A percentile compares a stretch with the other conserved stretches of the same genome.
Conservation (phyloP, 106 monocot genomes). For the Phalaenopsis aphrodite region DNA sequence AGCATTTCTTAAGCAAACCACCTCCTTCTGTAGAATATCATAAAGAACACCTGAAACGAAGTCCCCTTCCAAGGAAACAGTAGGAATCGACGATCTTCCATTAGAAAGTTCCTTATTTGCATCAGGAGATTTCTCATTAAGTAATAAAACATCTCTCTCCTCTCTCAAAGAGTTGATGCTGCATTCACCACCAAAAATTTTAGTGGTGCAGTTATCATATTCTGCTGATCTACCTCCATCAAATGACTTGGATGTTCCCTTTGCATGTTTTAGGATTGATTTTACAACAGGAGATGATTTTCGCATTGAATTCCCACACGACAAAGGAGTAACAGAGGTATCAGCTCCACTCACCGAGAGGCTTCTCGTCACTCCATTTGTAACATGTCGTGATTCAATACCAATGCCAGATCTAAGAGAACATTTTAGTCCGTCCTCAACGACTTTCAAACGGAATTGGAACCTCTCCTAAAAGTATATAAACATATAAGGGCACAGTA, state of each 20-base stretch:
- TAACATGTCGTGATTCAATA: slow-evolving; percentile 13
- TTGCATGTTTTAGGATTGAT: slow-evolving; percentile 46
- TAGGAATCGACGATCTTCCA: slow-evolving; percentile 6
- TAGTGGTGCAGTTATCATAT: background rate
- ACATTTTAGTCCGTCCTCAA: slow-evolving; percentile 63
- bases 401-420: slow-evolving; percentile 25
- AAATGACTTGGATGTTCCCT: slow-evolving; percentile 59
- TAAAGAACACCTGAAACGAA: slow-evolving; percentile 65
- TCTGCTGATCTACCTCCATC: slow-evolving; percentile 48
- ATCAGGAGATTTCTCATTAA: slow-evolving; percentile 10
- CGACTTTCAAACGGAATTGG: slow-evolving; percentile 56
- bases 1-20: slow-evolving; percentile 60
- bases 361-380: slow-evolving; percentile 30
- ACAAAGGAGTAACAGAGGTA: slow-evolving; percentile 16
- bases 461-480: slow-evolving; percentile 48
- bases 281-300: slow-evolving; percentile 30
- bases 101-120: slow-evolving; percentile 15
- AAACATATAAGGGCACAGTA: background rate
- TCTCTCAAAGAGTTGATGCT: slow-evolving; percentile 24
- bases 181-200: slow-evolving; percentile 21
- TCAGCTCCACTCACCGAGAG: slow-evolving; percentile 44
- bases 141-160: slow-evolving; percentile 15
- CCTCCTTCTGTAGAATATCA: slow-evolving; percentile 78
- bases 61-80: slow-evolving; percentile 32
- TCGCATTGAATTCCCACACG: slow-evolving; percentile 11